Base-by-base conservation (phyloP, 2,329 filamentous ascomycete species). In the Verticillium dahliae region DNA sequence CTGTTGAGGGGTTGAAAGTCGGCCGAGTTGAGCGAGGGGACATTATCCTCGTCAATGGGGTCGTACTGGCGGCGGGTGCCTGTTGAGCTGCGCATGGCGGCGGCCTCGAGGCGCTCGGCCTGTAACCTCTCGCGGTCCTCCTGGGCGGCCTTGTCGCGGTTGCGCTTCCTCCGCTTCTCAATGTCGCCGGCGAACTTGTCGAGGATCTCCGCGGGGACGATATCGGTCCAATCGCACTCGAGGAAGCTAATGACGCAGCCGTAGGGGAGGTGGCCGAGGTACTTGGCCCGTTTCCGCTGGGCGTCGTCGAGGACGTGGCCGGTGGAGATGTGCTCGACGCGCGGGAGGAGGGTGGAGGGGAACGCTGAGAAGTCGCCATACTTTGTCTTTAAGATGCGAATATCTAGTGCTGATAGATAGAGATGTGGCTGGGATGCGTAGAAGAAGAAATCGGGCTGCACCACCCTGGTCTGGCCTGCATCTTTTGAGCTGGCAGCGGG, bases 211-310 rank as follows among this genome's bases (percentile, higher is more conserved):
- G 87, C 81, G 3, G 87, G 83, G 5, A 97, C 90, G 41, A 95
- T 90, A 67, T 96, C 92, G 3, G 91, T 92, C 93, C 93, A 97
- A 73, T 97, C 92, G 70, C 93, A 97, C 75, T 97, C 93, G 1
- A 97, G 75, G 69, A 97, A 97, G 66, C 84, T 92, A 52, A 97
- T 90, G 66, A 96, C 89, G 72, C 92, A 97, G n/a, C 93, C 93
- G 58, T 90, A 87, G 0, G 93, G 93, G 6, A 97, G 81, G 73
- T 97, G 93, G 1, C 86, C 86, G 3, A 97, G 82, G 66, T 97
- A 97, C 72, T 95, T 96, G 61, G 91, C 88, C 37, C 92, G 85
- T 71, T 90, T 92, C 56, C 93, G 86, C 60, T 97, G 74, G 15
- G 89, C 87, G 69, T 97, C 92, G 67, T 97, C 92, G 5, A 97